phyloP scores from a whole-genome alignment of 2,329 filamentous ascomycete species.

The Fusarium fracticaudum region DNA sequence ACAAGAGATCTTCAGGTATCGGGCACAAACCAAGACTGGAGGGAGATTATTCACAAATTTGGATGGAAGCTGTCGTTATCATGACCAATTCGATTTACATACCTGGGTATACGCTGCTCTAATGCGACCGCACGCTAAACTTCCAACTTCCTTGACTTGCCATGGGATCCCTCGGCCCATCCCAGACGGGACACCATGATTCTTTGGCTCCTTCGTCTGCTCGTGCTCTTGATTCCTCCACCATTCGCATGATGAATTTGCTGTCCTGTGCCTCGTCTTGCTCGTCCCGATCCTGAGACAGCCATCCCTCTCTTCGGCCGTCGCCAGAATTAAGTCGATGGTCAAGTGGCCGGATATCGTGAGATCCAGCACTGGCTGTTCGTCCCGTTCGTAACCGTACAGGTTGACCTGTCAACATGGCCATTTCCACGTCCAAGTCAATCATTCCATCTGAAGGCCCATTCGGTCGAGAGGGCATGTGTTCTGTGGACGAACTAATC shows the following conservation, averaged over 20 bases:
- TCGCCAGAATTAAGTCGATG: conserved; percentile 27
- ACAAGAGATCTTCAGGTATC: conserved; percentile 24
- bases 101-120: neutral
- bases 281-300: neutral
- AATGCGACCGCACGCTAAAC: conserved; percentile 18
- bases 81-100: neutral
- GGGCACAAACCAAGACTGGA: conserved; percentile 35
- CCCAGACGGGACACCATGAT: conserved; percentile 38
- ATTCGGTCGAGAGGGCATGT: neutral
- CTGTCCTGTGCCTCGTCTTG: conserved; percentile 4
- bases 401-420: conserved; percentile 34
- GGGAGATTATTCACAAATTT: conserved; percentile 38
- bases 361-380: neutral
- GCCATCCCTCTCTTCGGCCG: conserved; percentile 29
- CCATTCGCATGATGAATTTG: conserved; percentile 35
- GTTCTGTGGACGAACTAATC: conserved; percentile 20
- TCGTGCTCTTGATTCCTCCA: conserved; percentile 22
- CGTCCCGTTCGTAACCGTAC: conserved; percentile 1
- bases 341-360: conserved; percentile 9
- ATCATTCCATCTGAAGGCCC: conserved; percentile 11
- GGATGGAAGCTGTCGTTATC: conserved; percentile 36
- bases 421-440: conserved; percentile 34
- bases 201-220: conserved; percentile 31
- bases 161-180: conserved; percentile 31
- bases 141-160: conserved; percentile 28